Conservation (phyloP, 345 rosid species). For the Citropsis articulata region DNA sequence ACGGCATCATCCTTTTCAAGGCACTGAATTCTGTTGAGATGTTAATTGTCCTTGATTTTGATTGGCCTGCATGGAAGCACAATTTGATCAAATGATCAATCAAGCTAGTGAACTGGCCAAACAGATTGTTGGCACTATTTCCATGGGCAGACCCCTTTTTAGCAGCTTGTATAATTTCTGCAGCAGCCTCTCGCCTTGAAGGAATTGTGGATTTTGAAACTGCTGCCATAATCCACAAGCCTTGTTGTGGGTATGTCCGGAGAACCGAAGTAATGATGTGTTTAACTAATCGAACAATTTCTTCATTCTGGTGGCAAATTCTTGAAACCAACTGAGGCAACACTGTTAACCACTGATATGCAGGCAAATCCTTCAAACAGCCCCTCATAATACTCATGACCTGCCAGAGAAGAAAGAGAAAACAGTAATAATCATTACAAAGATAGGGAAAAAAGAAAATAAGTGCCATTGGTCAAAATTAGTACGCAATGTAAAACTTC, state of each 20-base stretch:
- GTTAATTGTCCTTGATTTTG: constrained; percentile 72
- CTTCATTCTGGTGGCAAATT: constrained; percentile 95
- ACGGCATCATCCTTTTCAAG: constrained; percentile 95
- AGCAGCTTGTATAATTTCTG: constrained; percentile 90
- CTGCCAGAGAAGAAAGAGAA: constrained; percentile 39
- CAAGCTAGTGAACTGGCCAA: constrained; percentile 83
- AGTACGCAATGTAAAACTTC: constrained; percentile 1
- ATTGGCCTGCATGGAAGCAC: constrained; percentile 89
- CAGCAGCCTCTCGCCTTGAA: constrained; percentile 93
- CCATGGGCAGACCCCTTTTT: constrained; percentile 71
- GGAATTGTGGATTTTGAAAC: constrained; percentile 93
- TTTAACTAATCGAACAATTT: constrained; percentile 73
- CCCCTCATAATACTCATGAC: constrained; percentile 84
- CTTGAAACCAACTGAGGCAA: constrained; percentile 96
- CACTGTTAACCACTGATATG: constrained; percentile 92
- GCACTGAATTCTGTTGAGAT: constrained; percentile 95
- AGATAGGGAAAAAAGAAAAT: background rate
- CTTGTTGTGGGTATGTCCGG: constrained; percentile 90
- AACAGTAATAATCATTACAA: background rate
- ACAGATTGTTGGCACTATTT: constrained; percentile 66
- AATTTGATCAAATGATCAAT: constrained; percentile 86
- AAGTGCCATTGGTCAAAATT: background rate
- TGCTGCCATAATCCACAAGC: constrained; percentile 94
- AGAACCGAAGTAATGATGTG: constrained; percentile 80
- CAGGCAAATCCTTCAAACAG: constrained; percentile 94